These are phyloP conservation scores for Candida gorgasii DNA, from an alignment of 805 yeast genomes.

Conservation along the genomic window DNA sequence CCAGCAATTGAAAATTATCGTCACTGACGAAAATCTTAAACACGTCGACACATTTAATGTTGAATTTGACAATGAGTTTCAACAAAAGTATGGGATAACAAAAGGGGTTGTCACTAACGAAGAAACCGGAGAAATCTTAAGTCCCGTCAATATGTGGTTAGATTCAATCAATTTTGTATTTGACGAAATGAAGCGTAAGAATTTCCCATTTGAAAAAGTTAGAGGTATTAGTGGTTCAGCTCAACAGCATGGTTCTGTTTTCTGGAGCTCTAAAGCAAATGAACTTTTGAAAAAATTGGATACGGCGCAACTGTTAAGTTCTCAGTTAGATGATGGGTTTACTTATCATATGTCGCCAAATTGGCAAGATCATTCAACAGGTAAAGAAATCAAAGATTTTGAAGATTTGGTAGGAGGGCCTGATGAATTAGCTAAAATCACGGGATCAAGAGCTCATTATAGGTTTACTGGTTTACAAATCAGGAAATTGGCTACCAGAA, in stretches of 20 bases:
- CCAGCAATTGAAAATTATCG: conserved; percentile 80
- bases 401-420: conserved; percentile 57
- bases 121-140: conserved; percentile 58
- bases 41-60: conserved; percentile 60
- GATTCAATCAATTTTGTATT: conserved; percentile 75
- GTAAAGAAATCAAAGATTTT: conserved; percentile 60
- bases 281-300: conserved; percentile 40
- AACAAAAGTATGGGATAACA: conserved; percentile 55
- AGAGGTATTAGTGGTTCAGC: conserved; percentile 79
- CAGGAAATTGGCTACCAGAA: conserved; percentile 61
- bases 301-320: conserved; percentile 34
- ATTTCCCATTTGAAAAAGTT: conserved; percentile 61
- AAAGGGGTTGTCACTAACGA: conserved; percentile 67
- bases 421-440: conserved; percentile 63
- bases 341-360: conserved; percentile 73
- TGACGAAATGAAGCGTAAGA: conserved; percentile 45
- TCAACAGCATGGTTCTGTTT: conserved; percentile 92
- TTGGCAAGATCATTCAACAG: conserved; percentile 95
- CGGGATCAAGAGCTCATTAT: conserved; percentile 88
- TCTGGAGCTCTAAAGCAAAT: conserved; percentile 59
- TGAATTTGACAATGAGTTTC: conserved; percentile 68
- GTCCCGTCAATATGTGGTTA: conserved; percentile 90
- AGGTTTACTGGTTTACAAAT: conserved; percentile 94
- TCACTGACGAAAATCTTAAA: conserved; percentile 53
- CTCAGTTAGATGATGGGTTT: conserved; percentile 54